A percentile compares a stretch with the other conserved stretches of the same genome.
phyloP scores from a whole-genome alignment of 495 filamentous ascomycete species.

The Neurospora discreta region DNA sequence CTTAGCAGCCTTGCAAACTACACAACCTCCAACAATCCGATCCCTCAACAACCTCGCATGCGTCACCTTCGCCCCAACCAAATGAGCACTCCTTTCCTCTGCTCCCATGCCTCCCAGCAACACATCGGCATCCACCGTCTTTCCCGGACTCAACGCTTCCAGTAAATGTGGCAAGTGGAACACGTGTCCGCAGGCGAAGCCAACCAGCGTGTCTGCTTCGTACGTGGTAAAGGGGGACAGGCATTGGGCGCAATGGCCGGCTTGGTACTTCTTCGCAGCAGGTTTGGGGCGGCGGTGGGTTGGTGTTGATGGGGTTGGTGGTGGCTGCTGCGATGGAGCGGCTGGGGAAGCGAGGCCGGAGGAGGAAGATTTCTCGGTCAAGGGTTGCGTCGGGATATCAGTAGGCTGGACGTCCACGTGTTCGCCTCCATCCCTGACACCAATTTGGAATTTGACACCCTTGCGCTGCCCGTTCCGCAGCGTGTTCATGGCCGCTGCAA shows the following conservation, averaged over 20 bases:
- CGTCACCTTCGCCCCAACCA: constrained; percentile 76
- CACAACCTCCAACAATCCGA: constrained; percentile 58
- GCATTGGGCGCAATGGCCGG: constrained; percentile 54
- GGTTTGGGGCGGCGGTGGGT: constrained; percentile 5
- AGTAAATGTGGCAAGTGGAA: constrained; percentile 81
- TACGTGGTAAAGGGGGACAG: constrained; percentile 43
- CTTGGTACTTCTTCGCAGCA: constrained; percentile 19
- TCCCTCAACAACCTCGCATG: constrained; percentile 71
- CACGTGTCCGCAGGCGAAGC: constrained; percentile 84
- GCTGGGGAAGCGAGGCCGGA: background rate
- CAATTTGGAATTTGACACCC: constrained; percentile 80
- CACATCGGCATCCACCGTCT: constrained; percentile 18
- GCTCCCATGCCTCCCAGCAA: constrained; percentile 19
- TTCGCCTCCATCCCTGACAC: constrained; percentile 27
- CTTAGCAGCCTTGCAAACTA: constrained; percentile 38
- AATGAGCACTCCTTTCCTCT: constrained; percentile 28
- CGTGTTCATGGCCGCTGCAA: constrained; percentile 67
- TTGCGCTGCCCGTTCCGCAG: constrained; percentile 65
- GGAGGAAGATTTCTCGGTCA: constrained; percentile 7
- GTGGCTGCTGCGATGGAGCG: background rate
- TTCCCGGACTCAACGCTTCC: constrained; percentile 32
- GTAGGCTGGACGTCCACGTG: constrained; percentile 30
- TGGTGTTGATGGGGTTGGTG: background rate
- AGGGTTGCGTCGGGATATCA: constrained; percentile 11
- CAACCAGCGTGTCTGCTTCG: constrained; percentile 72